Evolutionary conservation across 176 grass and related monocot genomes (phyloP), one percentile per base, ranked within the genome.

Genomic region (Ensete glaucum): DNA sequence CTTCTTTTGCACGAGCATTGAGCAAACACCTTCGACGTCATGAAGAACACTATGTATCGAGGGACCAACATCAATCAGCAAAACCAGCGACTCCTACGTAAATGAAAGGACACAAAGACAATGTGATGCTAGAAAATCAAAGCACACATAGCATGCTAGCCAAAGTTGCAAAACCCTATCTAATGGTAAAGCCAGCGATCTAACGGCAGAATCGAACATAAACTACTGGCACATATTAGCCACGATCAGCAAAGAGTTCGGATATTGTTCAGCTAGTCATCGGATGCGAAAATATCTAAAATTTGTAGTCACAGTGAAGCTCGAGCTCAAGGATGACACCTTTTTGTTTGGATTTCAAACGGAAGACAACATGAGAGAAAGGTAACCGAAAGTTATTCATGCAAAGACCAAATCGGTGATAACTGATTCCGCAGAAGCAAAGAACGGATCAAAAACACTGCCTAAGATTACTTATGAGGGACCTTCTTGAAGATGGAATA

Each of bases 11-110:
- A 91, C 81, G 43, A 98, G 86, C 69, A 85, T 88, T 0, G 81
- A 91, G 86, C 85, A 91, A 76, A 93, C 24, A 60, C 64, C 89
- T 51, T 91, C 83, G 22, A 98, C 80, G 69, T 98, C 78, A 13
- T 58, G 86, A 81, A 98, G 86, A 21, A 85, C 90, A 9, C 85
- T 68, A 72, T 93, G 90, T 90, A 98, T 98, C 17, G 90, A 91
- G 8, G 90, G 90, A 34, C 94, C 90, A 56, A 98, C 94, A 74
- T 98, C 94, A 70, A 98, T 66, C 23, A 98, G 78, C 55, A 98
- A 79, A 72, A 98, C 69, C 75, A 98, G 69, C 24, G 75, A 83
- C 82, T 98, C 94, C 94, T 98, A 14, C 15, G 50, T 15, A 34
- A 57, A 26, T 2, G 2, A 27, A 74, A 14, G 53, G 26, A 27